Base-by-base conservation (phyloP, 2,329 filamentous ascomycete genomes). In the Pseudogymnoascus destructans region DNA sequence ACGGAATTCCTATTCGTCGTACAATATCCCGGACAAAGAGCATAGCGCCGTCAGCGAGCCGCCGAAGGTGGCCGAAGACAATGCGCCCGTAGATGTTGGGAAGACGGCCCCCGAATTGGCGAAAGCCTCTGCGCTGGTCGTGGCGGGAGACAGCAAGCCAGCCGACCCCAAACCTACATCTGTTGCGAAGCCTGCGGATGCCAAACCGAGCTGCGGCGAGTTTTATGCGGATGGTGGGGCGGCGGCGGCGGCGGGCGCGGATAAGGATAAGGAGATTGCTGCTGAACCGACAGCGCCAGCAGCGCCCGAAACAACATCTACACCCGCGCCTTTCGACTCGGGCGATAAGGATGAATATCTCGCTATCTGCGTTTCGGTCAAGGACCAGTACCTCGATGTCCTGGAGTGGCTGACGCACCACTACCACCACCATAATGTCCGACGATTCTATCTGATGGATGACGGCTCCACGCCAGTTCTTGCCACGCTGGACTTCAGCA, bases 391-490 rank as follows among this genome's bases (percentile, higher is more conserved):
- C 21, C 33, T 33, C 6, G 65, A 68, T 46, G 57, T 68, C 8
- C 58, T 60, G 8, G 66, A 68, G 56, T 66, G 61, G 36, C 46
- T 68, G 3, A 60, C 60, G 21, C 66, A 68, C 36, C 65, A 67
- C 21, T 67, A 66, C 57, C 60, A 66, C 46, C 63, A 67, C 46
- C 46, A 64, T 21, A 63, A 64, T 9, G 63, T 66, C 57, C 57
- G 61, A 19, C 59, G 63, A 3, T 67, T 67, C 58, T 67, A 67
- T 52, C 59, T 67, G 25, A 65, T 67, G 62, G 65, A 67, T 21
- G 66, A 67, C 55, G 64, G 64, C 5, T 66, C 64, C 3, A 57
- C 61, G 13, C 65, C 65, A 19, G 63, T 64, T 9, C 58, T 68
- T 2, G 54, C 54, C 8, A 56, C 54, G 19, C 35, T 36, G 32